Evolutionary conservation across 495 filamentous ascomycete species (phyloP), one percentile per base, ranked within the genome.

Genomic region (Neurospora sp.): DNA sequence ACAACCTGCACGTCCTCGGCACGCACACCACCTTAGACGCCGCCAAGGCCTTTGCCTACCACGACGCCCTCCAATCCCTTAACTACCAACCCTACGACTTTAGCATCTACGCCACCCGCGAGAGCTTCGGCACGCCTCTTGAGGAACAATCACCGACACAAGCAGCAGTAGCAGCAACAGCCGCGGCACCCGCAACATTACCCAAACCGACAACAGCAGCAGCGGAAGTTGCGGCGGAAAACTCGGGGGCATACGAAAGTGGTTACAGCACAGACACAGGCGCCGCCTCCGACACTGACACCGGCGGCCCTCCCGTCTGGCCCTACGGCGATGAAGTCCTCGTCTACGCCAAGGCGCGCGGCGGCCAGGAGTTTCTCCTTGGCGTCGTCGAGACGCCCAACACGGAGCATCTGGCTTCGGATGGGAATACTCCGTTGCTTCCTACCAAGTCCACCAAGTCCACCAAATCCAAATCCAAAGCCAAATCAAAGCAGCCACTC

Each of bases 51-150:
- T 83, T 82, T 42, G 76, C 83, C 31, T 68, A 70, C 27, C 38
- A 41, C 22, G 39, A 69, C 0, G 78, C 78, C 4, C 76, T 85
- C 0, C 68, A 69, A 1, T 69, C 40, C 0, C 79, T 83, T 46
- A 78, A 79, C 38, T 85, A 84, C 77, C 22, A 74, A 12, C 74
- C 77, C 18, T 77, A 77, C 40, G 84, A 85, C 71, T 85, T 85
- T 69, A 70, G 68, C 40, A 70, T 40, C 12, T 84, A 81, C 74
- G 74, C 72, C 35, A 70, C 73, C 3, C 71, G 69, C 1, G 42
- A 61, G 53, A 61, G 22, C 53, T 10, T 68, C 11, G 22, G 59
- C 16, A 40, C 20, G 3, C 20, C 42, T n/a, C 42, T 8, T 44
- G 18, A 44, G 7, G 42, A 18, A 8, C 42, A 44, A 44, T 3